These are phyloP conservation scores for Irpex rosettiformis DNA, from an alignment of 1,284 basidiomycete species.

Conservation along the genomic window DNA sequence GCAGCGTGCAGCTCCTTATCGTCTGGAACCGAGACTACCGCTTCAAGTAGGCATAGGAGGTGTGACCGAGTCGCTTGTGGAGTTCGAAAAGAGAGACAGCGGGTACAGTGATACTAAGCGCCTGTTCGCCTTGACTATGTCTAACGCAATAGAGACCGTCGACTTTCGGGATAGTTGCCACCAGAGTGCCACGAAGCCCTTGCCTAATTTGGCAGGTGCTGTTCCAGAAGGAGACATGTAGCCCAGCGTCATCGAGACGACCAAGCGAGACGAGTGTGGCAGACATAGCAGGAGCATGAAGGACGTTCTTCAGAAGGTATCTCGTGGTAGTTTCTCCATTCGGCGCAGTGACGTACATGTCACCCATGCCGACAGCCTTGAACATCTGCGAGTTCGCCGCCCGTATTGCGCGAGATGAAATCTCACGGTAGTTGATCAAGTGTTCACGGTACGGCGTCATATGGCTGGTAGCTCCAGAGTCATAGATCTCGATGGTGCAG, in stretches of 20 bases:
- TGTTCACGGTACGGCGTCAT: slow-evolving; percentile 29
- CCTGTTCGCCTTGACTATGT: background rate
- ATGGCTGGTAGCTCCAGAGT: slow-evolving; percentile 30
- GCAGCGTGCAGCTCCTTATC: too few relatives aligned
- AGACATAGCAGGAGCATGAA: slow-evolving; percentile 32
- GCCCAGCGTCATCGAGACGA: slow-evolving; percentile 24
- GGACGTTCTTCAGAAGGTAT: slow-evolving; percentile 28
- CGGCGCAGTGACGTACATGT: slow-evolving; percentile 28
- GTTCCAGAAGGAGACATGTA: slow-evolving; percentile 18
- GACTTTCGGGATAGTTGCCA: slow-evolving; percentile 21
- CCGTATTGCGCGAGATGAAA: slow-evolving; percentile 24
- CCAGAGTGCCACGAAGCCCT: slow-evolving; percentile 30
- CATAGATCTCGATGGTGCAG: slow-evolving; percentile 2
- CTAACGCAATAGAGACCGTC: slow-evolving; percentile 28
- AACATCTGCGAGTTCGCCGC: slow-evolving; percentile 30
- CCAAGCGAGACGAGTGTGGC: slow-evolving; percentile 32
- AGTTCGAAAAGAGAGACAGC: too few relatives aligned
- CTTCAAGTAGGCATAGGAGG: too few relatives aligned
- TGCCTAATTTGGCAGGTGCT: slow-evolving; percentile 21
- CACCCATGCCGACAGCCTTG: slow-evolving; percentile 29
- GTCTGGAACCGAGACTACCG: too few relatives aligned
- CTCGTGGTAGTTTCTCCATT: slow-evolving; percentile 22
- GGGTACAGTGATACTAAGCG: too few relatives aligned
- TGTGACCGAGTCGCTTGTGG: too few relatives aligned
- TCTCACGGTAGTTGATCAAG: slow-evolving; percentile 21